Conservation (phyloP, 257 asterid genomes). For the Galeopsis tetrahit region DNA sequence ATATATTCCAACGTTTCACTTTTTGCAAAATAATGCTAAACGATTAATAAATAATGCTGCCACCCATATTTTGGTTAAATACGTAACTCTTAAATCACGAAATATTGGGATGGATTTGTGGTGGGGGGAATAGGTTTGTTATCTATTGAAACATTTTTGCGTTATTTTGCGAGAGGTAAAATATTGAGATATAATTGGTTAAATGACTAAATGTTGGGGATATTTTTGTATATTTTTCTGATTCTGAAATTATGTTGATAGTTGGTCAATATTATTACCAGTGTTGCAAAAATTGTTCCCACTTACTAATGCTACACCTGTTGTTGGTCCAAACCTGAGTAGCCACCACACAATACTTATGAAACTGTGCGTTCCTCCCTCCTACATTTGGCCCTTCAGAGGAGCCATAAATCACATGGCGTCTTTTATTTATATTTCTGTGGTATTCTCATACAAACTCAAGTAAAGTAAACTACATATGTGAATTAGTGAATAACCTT, state of each 20-base stretch:
- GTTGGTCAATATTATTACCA: conserved; percentile 19
- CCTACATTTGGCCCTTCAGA: neutral
- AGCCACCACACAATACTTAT: conserved; percentile 8
- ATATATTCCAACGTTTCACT: neutral
- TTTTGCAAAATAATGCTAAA: neutral
- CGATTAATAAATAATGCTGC: neutral
- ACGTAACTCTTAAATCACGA: neutral
- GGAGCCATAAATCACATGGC: conserved; percentile 11
- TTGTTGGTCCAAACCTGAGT: conserved; percentile 12
- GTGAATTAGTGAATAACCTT: neutral
- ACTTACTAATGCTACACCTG: conserved; percentile 15
- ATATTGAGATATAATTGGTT: neutral
- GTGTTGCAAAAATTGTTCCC: conserved; percentile 14
- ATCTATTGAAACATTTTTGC: neutral
- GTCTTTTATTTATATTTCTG: conserved; percentile 15
- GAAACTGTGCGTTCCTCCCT: conserved; percentile 1
- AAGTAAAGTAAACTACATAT: conserved; percentile 4
- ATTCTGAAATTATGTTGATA: conserved; percentile 13
- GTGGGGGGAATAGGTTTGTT: neutral
- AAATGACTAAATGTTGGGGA: neutral
- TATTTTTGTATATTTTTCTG: neutral
- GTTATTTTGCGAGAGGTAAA: neutral
- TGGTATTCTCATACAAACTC: neutral
- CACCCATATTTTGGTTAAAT: neutral
- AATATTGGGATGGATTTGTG: neutral